Evolutionary conservation across 78 protist genomes (phyloP).

Genomic region (Cavenderia fasciculata): DNA sequence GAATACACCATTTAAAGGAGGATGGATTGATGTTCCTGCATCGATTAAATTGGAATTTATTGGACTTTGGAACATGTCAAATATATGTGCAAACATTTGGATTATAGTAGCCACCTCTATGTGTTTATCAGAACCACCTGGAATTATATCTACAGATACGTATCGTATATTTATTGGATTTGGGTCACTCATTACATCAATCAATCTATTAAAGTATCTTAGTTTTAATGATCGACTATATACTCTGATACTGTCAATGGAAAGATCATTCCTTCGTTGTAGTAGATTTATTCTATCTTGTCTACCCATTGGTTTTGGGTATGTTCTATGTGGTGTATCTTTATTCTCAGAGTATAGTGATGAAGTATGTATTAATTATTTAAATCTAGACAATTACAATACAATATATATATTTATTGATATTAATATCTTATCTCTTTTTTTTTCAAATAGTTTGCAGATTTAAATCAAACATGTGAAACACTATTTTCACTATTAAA

Average conservation of each 20-base stretch:
- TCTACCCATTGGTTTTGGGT: neutral
- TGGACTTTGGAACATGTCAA: neutral
- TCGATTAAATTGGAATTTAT: neutral
- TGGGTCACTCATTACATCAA: neutral
- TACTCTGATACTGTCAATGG: constrained; percentile 12
- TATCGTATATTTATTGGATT: constrained; percentile 7
- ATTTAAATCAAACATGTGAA: neutral
- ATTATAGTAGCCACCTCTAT: neutral
- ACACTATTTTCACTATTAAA: constrained; percentile 22
- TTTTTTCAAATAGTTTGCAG: neutral
- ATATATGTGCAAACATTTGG: neutral
- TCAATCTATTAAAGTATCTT: constrained; percentile 19
- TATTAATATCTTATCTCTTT: no score
- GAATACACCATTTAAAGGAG: no score
- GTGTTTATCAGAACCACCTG: neutral
- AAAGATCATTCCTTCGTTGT: neutral
- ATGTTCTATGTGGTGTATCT: constrained; percentile 17
- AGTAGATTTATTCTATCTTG: constrained; percentile 17
- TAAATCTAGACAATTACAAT: neutral
- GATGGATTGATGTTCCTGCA: neutral
- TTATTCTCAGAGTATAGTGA: constrained; percentile 2
- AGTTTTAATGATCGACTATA: neutral
- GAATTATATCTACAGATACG: constrained; percentile 1
- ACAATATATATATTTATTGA: no score
- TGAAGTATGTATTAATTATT: neutral